Conservation (phyloP, 768 basidiomycete genomes). For the Phaeotremella skinneri region DNA sequence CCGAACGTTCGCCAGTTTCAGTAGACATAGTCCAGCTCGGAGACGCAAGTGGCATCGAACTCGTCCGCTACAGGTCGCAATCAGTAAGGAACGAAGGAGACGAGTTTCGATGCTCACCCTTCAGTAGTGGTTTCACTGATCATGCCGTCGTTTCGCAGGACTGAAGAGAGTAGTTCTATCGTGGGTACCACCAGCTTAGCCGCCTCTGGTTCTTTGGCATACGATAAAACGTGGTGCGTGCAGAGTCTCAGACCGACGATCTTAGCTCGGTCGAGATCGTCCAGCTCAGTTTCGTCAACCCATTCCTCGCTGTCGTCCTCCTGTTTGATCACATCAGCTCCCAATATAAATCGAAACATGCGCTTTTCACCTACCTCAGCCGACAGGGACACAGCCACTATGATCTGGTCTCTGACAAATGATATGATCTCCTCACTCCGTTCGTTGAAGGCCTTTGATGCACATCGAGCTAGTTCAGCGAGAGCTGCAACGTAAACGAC, state of each 20-base stretch:
- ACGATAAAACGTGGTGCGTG: constrained; percentile 73
- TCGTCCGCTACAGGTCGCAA: constrained; percentile 50
- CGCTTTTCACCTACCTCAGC: constrained; percentile 28
- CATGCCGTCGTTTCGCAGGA: constrained; percentile 70
- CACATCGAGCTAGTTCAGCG: constrained; percentile 67
- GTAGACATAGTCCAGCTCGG: constrained; percentile 73
- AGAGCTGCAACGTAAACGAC: constrained; percentile 62
- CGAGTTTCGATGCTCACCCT: constrained; percentile 53
- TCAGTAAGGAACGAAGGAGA: constrained; percentile 12
- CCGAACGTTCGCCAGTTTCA: constrained; percentile 64
- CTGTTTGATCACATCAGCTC: constrained; percentile 18
- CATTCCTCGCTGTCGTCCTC: constrained; percentile 60
- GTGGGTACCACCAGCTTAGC: constrained; percentile 70
- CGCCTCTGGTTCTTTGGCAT: constrained; percentile 56
- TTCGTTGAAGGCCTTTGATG: constrained; percentile 71
- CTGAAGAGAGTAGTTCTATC: constrained; percentile 67
- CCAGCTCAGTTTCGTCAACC: constrained; percentile 66
- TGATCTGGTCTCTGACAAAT: constrained; percentile 56
- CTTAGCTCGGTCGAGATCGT: constrained; percentile 65
- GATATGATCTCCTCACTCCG: constrained; percentile 71
- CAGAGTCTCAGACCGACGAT: constrained; percentile 75
- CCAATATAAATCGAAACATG: neutral
- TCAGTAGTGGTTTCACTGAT: constrained; percentile 60
- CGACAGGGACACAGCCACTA: constrained; percentile 21
- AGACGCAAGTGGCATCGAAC: constrained; percentile 76